Evolutionary conservation across 495 filamentous ascomycete genomes (phyloP), one percentile per base, ranked within the genome.

Genomic region (Cladorrhinum samala): DNA sequence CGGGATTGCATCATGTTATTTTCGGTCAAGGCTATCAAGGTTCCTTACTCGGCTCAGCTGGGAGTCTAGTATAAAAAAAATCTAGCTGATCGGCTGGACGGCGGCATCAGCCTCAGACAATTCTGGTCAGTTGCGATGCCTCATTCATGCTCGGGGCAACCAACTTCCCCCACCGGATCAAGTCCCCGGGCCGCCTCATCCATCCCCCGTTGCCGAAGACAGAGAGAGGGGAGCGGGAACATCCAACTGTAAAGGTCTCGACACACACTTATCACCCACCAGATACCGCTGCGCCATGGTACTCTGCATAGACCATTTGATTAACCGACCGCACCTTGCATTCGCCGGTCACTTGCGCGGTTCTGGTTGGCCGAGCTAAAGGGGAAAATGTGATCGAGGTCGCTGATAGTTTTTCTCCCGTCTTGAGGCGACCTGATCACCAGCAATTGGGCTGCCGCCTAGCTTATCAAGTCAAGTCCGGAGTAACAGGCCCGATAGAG

Each of bases 321-420:
- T 61, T 50, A 50, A 41, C 56, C 52, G 45, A 50, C 56, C 42
- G 46, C 53, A 44, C 16, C 53, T n/a, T 62, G 61, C 61, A 62
- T 58, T 67, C 55, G 55, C 62, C 55, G 59, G 62, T 51, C 53
- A 50, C 24, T 19, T 49, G 39, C 44, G 13, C 24, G 6, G 7
- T 27, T 56, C 36, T 62, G 61, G 64, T 62, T 66, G 61, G 56
- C 42, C 20, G 11, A 51, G 27, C 39, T n/a, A n/a, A n/a, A n/a
- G n/a, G n/a, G 24, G 8, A 37, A 46, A 33, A 33, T 33, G 11
- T 33, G n/a, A 36, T 39, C 39, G 24, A 36, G 43, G 40, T 19
- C 27, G 27, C 27, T 38, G 49, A 33, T 36, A n/a, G n/a, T n/a
- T n/a, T n/a, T n/a, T n/a, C n/a, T n/a, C n/a, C n/a, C n/a, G n/a